Evolutionary conservation across 805 yeast species (phyloP).

Genomic region (Pichia ethanolica): DNA sequence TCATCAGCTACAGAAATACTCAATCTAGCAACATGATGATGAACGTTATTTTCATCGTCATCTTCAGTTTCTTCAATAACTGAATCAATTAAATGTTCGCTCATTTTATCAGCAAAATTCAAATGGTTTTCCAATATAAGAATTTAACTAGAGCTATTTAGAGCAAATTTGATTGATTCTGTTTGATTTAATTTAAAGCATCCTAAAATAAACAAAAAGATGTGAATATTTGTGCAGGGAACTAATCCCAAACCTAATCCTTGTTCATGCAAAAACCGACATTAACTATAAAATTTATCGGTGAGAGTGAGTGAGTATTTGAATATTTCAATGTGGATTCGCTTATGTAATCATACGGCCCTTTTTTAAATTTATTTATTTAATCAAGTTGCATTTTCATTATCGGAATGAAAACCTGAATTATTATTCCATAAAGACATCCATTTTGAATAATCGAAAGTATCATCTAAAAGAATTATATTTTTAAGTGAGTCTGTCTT

Average conservation of each 20-base stretch:
- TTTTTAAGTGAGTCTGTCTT: background rate
- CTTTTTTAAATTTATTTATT: background rate
- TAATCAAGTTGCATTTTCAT: too few relatives aligned
- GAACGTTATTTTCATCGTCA: conserved; percentile 15
- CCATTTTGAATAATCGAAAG: conserved; percentile 1
- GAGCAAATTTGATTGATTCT: too few relatives aligned
- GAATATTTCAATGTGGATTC: too few relatives aligned
- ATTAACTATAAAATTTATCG: too few relatives aligned
- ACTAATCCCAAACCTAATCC: too few relatives aligned
- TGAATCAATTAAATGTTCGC: background rate
- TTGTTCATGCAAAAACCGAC: too few relatives aligned
- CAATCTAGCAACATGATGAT: conserved; percentile 23
- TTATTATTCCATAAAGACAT: background rate
- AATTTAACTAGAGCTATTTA: too few relatives aligned
- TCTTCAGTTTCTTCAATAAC: conserved; percentile 6
- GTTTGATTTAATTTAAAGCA: too few relatives aligned
- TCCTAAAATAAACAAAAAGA: too few relatives aligned
- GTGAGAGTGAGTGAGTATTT: too few relatives aligned
- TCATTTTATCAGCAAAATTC: background rate
- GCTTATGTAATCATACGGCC: background rate
- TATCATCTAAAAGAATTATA: conserved; percentile 1
- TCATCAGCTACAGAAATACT: conserved; percentile 21
- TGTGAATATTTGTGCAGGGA: too few relatives aligned
- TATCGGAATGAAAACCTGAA: background rate
- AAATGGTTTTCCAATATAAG: too few relatives aligned